These are phyloP conservation scores for Cunninghamia lanceolata DNA, from an alignment of 75 land plant genomes.

Conservation along the genomic window DNA sequence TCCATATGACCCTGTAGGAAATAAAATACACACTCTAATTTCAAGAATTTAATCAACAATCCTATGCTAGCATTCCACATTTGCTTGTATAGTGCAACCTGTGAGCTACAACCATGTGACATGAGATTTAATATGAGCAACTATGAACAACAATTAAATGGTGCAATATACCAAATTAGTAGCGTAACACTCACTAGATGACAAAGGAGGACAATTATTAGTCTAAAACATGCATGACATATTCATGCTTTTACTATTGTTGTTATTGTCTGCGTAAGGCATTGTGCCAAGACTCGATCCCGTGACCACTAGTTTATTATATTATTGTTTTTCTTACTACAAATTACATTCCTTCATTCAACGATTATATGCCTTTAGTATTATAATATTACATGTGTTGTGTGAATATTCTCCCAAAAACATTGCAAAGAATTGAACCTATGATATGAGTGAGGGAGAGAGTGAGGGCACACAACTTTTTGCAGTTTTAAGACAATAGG, in stretches of 20 bases:
- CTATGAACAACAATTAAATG: no score
- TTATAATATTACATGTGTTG: neutral
- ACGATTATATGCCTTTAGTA: neutral
- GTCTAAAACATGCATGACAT: neutral
- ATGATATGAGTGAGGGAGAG: neutral
- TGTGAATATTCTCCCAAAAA: neutral
- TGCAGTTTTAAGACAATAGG: neutral
- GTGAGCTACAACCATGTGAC: neutral
- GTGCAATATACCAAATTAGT: neutral
- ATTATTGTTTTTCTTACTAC: neutral
- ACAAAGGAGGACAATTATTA: neutral
- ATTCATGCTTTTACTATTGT: neutral
- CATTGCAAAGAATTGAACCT: neutral
- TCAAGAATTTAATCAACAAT: no score
- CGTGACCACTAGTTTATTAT: neutral
- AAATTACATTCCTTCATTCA: neutral
- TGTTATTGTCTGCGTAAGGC: neutral
- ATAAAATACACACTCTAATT: no score
- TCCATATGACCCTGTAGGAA: no score
- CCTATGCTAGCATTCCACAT: no score
- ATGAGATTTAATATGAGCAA: neutral
- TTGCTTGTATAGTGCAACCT: no score
- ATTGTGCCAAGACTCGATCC: neutral
- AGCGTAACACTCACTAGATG: no score
- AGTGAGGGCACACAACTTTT: neutral